Percentiles rank a stretch among this genome's conserved stretches.
Evolutionary conservation across 1,284 basidiomycete genomes (phyloP).

Genomic region (Naganishia sp.): DNA sequence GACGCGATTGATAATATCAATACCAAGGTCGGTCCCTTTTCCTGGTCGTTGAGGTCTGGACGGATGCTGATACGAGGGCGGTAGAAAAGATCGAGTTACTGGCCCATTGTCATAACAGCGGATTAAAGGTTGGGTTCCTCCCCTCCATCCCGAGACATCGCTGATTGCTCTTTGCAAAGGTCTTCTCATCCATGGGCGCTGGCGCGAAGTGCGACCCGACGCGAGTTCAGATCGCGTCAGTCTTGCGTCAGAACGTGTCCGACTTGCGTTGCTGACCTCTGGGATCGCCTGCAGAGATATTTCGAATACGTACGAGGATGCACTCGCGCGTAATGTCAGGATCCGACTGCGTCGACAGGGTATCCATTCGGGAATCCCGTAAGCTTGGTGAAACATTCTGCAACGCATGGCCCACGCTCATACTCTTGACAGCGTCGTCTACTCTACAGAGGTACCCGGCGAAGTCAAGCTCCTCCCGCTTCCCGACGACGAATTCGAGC

Average conservation of each 20-base stretch:
- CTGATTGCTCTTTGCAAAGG: slow-evolving; percentile 53
- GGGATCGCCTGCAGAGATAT: slow-evolving; percentile 66
- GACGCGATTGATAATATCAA: slow-evolving; percentile 97
- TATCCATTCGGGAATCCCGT: slow-evolving; percentile 72
- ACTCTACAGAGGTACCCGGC: slow-evolving; percentile 86
- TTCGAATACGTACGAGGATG: slow-evolving; percentile 89
- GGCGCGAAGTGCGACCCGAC: slow-evolving; percentile 96
- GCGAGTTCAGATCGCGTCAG: slow-evolving; percentile 77
- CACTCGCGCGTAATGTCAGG: slow-evolving; percentile 86
- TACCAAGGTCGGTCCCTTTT: slow-evolving; percentile 63
- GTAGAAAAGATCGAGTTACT: slow-evolving; percentile 67
- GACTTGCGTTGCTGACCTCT: background rate
- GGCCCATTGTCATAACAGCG: slow-evolving; percentile 73
- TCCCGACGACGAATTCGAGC: slow-evolving; percentile 86
- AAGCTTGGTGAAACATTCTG: slow-evolving; percentile 31
- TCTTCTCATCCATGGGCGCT: slow-evolving; percentile 96
- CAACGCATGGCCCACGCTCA: background rate
- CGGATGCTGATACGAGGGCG: slow-evolving; percentile 66
- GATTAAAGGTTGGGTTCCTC: slow-evolving; percentile 63
- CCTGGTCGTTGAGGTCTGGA: background rate
- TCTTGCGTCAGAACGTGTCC: background rate
- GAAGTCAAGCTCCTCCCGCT: slow-evolving; percentile 87
- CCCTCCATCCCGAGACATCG: too few relatives aligned
- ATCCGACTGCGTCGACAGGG: slow-evolving; percentile 72
- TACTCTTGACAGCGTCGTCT: slow-evolving; percentile 66